Conservation (phyloP, 1,139 yeast genomes). For the Diutina sp. region DNA sequence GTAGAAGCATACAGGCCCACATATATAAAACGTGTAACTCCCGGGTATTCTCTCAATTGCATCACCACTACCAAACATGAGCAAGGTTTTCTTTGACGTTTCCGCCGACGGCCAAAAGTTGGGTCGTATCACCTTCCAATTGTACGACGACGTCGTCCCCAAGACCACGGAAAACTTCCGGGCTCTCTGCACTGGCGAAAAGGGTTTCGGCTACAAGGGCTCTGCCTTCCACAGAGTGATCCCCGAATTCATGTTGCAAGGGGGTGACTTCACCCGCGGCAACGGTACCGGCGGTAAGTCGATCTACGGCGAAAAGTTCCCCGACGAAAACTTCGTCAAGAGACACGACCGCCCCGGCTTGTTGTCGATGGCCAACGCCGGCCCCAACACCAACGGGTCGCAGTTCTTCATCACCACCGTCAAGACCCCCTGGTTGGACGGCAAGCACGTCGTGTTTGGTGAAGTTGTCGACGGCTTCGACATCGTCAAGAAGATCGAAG, state of each 20-base stretch:
- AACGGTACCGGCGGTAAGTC: constrained; percentile 98
- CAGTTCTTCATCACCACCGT: constrained; percentile 98
- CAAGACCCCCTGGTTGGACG: constrained; percentile 93
- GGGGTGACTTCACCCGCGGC: constrained; percentile 95
- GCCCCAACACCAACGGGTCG: constrained; percentile 99
- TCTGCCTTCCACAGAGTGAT: constrained; percentile 98
- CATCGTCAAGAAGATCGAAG: constrained; percentile 83
- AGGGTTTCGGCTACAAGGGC: constrained; percentile 88
- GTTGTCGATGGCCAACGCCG: constrained; percentile 98
- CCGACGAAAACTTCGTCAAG: constrained; percentile 87
- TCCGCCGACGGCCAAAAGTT: constrained; percentile 25
- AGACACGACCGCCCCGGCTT: constrained; percentile 89
- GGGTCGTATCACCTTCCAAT: constrained; percentile 72
- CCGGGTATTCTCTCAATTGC: not conserved
- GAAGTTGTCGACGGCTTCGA: constrained; percentile 89
- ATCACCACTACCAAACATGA: not conserved
- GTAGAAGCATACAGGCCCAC: not conserved
- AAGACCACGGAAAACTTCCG: constrained; percentile 98
- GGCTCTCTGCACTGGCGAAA: constrained; percentile 93
- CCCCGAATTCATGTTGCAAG: constrained; percentile 97
- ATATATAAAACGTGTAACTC: not conserved
- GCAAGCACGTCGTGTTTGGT: constrained; percentile 98
- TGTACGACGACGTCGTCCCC: constrained; percentile 91
- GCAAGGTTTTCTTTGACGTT: constrained; percentile 64
- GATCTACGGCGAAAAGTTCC: constrained; percentile 91